Base-by-base conservation (phyloP, 1,284 basidiomycete genomes). In the Naganishia sp. region DNA sequence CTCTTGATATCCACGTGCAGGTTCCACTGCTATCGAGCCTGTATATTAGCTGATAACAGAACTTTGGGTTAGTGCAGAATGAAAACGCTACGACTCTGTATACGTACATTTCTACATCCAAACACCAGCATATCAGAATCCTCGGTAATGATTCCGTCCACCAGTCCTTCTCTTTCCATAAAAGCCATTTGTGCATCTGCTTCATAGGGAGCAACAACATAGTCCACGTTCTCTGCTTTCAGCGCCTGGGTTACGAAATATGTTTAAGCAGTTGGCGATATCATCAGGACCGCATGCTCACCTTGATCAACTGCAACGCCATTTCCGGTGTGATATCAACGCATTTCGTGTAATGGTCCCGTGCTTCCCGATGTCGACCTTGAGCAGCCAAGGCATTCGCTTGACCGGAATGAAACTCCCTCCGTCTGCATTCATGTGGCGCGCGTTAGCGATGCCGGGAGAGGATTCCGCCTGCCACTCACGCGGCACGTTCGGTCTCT, bases 121-220 rank as follows among this genome's bases (percentile, higher is more conserved):
- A 97, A 99, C 46, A 99, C 94, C 70, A 99, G 88, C 59, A 99
- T 83, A 80, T 99, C 96, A 6, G 95, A 98, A 81, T 99, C 96
- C 79, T 99, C 96, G 0, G 96, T 98, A 72, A 99, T 86, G 76
- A 99, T 89, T 3, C 88, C 96, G 76, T 96, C 89, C 59, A 96
- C 92, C 56, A 91, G 75, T 15, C 92, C 90, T 50, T 83, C 80
- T 53, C 86, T 86, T 76, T 99, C 96, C 55, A 99, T 84, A 79
- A 89, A 98, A 63, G 92, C 90, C 67, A 99, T 85, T 78, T 99
- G 96, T 0, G 96, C 94, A 75, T 99, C 96, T 0, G 96, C 96
- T 82, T 99, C 96, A 79, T 99, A 99, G 0, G 96, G 96, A 5
- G 96, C 96, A 6, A 99, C 96, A 31, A 99, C 83, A 76, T 96